phyloP scores from a whole-genome alignment of 208 protist genomes.

The Trypanosoma cruzi region DNA sequence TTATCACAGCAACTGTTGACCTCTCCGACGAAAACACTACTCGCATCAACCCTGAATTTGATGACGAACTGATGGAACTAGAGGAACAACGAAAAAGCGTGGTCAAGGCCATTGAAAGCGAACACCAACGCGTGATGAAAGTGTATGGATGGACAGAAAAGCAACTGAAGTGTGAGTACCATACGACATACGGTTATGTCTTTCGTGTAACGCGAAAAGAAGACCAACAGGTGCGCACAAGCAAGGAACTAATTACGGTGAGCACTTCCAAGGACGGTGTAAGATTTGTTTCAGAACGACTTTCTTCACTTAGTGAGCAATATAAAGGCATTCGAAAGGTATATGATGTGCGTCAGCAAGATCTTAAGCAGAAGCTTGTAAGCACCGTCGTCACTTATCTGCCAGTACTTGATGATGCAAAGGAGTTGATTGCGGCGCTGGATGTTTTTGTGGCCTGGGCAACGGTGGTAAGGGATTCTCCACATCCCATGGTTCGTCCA shows the following conservation, averaged over 20 bases:
- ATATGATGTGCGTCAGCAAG: slow-evolving; percentile 82
- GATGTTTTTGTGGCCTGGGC: slow-evolving; percentile 95
- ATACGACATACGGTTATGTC: slow-evolving; percentile 88
- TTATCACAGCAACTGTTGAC: slow-evolving; percentile 87
- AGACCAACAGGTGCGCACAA: slow-evolving; percentile 86
- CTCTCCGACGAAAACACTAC: slow-evolving; percentile 68
- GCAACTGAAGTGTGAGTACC: slow-evolving; percentile 92
- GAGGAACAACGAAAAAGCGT: slow-evolving; percentile 68
- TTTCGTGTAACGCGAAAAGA: slow-evolving; percentile 93
- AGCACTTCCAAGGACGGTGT: slow-evolving; percentile 95
- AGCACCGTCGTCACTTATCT: slow-evolving; percentile 94
- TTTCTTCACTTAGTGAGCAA: slow-evolving; percentile 83
- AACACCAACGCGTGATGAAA: slow-evolving; percentile 62
- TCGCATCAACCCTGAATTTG: slow-evolving; percentile 94
- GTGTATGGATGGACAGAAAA: slow-evolving; percentile 87
- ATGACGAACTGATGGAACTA: slow-evolving; percentile 92
- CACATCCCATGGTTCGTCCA: slow-evolving; percentile 92
- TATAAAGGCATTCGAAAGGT: slow-evolving; percentile 67
- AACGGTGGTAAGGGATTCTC: slow-evolving; percentile 83
- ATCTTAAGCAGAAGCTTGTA: slow-evolving; percentile 92
- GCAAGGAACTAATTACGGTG: slow-evolving; percentile 71
- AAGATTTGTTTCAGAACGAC: slow-evolving; percentile 91
- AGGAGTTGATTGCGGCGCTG: slow-evolving; percentile 92
- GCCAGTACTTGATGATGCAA: slow-evolving; percentile 94
- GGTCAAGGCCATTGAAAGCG: slow-evolving; percentile 76